Percentiles rank a stretch among this genome's conserved stretches.
Evolutionary conservation across 345 rosid genomes (phyloP).

Genomic region (Camelina neglecta): DNA sequence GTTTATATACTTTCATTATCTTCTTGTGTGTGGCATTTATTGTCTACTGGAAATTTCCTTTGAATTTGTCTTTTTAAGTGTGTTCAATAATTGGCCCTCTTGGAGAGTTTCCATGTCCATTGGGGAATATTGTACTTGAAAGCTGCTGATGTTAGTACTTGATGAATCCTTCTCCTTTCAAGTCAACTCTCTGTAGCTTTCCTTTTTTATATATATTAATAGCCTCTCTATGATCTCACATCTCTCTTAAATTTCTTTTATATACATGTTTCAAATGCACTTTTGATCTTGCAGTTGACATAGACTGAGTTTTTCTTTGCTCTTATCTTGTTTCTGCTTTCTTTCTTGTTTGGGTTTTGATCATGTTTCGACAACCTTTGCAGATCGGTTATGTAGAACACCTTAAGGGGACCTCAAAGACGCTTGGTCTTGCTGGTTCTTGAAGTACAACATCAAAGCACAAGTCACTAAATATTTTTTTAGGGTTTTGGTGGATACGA

Average conservation of each 20-base stretch:
- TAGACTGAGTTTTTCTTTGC: conserved; percentile 49
- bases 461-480: conserved; percentile 32
- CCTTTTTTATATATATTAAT: conserved; percentile 24
- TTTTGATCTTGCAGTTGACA: conserved; percentile 63
- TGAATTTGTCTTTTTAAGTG: conserved; percentile 13
- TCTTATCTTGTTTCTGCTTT: conserved; percentile 18
- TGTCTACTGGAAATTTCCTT: conserved; percentile 21
- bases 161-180: conserved; percentile 31
- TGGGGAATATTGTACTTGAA: conserved; percentile 45
- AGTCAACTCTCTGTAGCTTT: conserved; percentile 45
- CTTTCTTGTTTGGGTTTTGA: conserved; percentile 45
- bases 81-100: conserved; percentile 42
- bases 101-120: conserved; percentile 43
- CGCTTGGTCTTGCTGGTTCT: conserved; percentile 42
- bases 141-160: conserved; percentile 44
- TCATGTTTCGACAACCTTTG: conserved; percentile 74
- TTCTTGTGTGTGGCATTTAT: conserved; percentile 34
- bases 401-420: conserved; percentile 59
- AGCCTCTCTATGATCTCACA: conserved; percentile 37
- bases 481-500: conserved; percentile 49
- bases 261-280: conserved; percentile 65
- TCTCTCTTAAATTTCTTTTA: conserved; percentile 45
- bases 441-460: conserved; percentile 28
- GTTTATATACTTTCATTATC: conserved; percentile 11
- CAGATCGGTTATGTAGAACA: conserved; percentile 59